A percentile compares a stretch with the other conserved stretches of the same genome.
Evolutionary conservation across 495 filamentous ascomycete genomes (phyloP).

Genomic region (Penicillium ochrochloron): DNA sequence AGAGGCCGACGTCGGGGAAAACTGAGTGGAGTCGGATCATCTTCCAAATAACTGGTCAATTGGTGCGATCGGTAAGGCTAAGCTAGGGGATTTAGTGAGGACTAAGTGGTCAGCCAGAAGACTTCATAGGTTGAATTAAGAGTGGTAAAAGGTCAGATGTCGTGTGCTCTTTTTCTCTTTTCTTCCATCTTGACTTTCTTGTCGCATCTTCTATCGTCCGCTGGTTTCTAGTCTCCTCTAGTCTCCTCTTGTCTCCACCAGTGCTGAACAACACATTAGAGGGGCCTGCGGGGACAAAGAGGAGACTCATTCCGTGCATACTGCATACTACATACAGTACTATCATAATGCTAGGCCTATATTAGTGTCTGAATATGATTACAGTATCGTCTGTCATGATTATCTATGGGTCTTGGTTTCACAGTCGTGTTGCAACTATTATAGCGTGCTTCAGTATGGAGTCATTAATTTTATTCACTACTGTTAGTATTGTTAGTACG

Average conservation of each 20-base stretch:
- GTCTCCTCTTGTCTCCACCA: not conserved
- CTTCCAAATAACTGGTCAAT: slow-evolving; percentile 6
- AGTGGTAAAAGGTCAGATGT: not conserved
- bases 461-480: too few species aligned
- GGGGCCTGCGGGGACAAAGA: not conserved
- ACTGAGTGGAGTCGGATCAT: slow-evolving; percentile 20
- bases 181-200: not conserved
- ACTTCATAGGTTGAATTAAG: not conserved
- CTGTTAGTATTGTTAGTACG: too few species aligned
- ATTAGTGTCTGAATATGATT: not conserved
- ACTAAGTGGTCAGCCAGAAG: not conserved
- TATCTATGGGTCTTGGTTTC: not conserved
- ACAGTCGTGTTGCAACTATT: not conserved
- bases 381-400: not conserved
- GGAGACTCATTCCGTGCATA: not conserved
- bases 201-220: not conserved
- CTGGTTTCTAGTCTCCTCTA: not conserved
- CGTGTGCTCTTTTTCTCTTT: not conserved
- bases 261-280: not conserved
- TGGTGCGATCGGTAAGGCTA: slow-evolving; percentile 6
- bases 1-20: slow-evolving; percentile 40
- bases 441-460: not conserved
- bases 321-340: too few species aligned
- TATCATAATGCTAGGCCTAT: not conserved
- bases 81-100: not conserved